Evolutionary conservation across 2,329 filamentous ascomycete genomes (phyloP).

Genomic region (Claviceps quebecensis): DNA sequence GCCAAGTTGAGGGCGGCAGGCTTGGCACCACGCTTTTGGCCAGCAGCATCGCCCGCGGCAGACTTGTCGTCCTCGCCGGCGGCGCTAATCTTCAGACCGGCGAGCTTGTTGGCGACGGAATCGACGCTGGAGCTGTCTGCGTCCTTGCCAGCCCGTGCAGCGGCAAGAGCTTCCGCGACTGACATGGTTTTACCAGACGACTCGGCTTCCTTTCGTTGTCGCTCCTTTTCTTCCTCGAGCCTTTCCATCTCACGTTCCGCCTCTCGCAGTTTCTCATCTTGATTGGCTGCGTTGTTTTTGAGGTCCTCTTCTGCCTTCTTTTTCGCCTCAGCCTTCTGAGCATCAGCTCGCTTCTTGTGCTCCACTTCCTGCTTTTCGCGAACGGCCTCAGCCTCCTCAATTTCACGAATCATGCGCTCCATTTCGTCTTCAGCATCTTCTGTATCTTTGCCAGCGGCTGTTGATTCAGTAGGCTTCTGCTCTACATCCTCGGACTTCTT

Average conservation of each 20-base stretch:
- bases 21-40: slow-evolving; percentile 52
- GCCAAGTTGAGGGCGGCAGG: slow-evolving; percentile 80
- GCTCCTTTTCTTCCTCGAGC: slow-evolving; percentile 56
- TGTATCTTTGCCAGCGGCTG: slow-evolving; percentile 15
- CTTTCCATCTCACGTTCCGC: slow-evolving; percentile 60
- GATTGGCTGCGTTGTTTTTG: slow-evolving; percentile 36
- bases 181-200: slow-evolving; percentile 32
- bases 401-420: slow-evolving; percentile 46
- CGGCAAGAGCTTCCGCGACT: slow-evolving; percentile 37
- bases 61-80: slow-evolving; percentile 16
- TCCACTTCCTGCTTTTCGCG: slow-evolving; percentile 35
- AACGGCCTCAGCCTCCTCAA: slow-evolving; percentile 40
- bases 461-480: slow-evolving; percentile 15
- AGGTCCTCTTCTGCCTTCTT: slow-evolving; percentile 33
- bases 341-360: slow-evolving; percentile 32
- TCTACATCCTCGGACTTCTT: slow-evolving; percentile 7
- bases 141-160: slow-evolving; percentile 26
- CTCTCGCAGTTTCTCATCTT: slow-evolving; percentile 54
- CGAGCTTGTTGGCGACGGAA: slow-evolving; percentile 33
- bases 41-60: slow-evolving; percentile 28
- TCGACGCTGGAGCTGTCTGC: slow-evolving; percentile 22
- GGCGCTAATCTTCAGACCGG: slow-evolving; percentile 31
- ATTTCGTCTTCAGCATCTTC: slow-evolving; percentile 40
- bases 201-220: slow-evolving; percentile 36
- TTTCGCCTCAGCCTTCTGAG: slow-evolving; percentile 31